Conservation (phyloP, 176 grass and related monocot species). For the Zea luxurians region DNA sequence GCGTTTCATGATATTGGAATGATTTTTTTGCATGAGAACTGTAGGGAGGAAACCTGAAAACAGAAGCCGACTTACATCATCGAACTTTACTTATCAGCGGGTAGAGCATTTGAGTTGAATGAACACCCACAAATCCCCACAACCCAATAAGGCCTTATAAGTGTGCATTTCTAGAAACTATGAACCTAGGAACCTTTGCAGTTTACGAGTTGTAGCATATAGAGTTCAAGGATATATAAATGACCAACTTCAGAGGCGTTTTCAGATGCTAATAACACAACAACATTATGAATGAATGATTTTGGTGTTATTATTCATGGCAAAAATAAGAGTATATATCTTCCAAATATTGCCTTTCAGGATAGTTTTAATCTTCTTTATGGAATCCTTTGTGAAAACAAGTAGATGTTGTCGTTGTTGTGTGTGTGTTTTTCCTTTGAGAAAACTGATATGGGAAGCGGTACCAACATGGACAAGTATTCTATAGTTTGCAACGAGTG, state of each 20-base stretch:
- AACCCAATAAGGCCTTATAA: neutral
- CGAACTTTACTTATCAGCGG: neutral
- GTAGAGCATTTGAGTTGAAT: neutral
- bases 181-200: neutral
- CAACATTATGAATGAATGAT: neutral
- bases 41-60: constrained; percentile 18
- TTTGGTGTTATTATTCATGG: neutral
- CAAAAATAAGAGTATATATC: neutral
- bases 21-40: constrained; percentile 82
- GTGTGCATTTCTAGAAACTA: neutral
- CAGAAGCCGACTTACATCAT: neutral
- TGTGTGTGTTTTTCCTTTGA: too few relatives aligned
- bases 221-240: too few relatives aligned
- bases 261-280: neutral
- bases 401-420: neutral
- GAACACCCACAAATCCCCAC: neutral
- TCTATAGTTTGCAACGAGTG: too few relatives aligned
- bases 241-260: neutral
- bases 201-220: neutral
- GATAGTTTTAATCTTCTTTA: too few relatives aligned
- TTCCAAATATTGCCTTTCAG: neutral
- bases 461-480: too few relatives aligned
- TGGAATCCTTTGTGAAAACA: neutral
- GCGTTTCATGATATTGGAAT: constrained; percentile 79
- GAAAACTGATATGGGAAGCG: neutral